Evolutionary conservation across 2,329 filamentous ascomycete genomes (phyloP).

Genomic region (Colletotrichum cereale): DNA sequence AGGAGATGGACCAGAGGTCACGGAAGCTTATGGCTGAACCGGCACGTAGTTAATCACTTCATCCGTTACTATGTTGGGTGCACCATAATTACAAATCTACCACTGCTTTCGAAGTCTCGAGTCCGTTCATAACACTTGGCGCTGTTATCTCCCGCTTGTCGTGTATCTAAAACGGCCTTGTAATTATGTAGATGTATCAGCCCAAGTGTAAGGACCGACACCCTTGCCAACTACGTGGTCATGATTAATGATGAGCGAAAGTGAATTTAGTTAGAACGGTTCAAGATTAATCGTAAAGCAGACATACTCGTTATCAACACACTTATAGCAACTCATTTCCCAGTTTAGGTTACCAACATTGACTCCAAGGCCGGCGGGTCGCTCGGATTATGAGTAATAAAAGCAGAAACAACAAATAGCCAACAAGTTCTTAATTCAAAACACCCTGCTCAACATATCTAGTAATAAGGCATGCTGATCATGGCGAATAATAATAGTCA

Average conservation of each 20-base stretch:
- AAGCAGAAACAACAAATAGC: background rate
- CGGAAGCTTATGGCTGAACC: background rate
- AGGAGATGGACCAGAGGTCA: background rate
- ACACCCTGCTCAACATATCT: background rate
- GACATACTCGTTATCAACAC: background rate
- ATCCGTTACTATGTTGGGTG: background rate
- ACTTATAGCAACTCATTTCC: background rate
- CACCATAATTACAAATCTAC: background rate
- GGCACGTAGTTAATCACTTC: background rate
- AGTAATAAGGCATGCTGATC: background rate
- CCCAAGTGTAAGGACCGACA: background rate
- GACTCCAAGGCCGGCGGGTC: background rate
- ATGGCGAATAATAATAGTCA: background rate
- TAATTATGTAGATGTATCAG: background rate
- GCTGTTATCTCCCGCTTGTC: background rate
- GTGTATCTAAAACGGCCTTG: background rate
- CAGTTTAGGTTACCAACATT: background rate
- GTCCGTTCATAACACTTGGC: background rate
- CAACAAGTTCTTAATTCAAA: background rate
- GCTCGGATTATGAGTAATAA: too few relatives aligned
- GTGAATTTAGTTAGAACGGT: background rate
- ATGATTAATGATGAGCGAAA: background rate
- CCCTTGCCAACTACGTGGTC: background rate
- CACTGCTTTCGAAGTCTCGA: background rate
- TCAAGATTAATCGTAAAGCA: background rate